Evolutionary conservation across 2,329 filamentous ascomycete species (phyloP), one percentile per base, ranked within the genome.

Genomic region (Fusarium sublunatum): DNA sequence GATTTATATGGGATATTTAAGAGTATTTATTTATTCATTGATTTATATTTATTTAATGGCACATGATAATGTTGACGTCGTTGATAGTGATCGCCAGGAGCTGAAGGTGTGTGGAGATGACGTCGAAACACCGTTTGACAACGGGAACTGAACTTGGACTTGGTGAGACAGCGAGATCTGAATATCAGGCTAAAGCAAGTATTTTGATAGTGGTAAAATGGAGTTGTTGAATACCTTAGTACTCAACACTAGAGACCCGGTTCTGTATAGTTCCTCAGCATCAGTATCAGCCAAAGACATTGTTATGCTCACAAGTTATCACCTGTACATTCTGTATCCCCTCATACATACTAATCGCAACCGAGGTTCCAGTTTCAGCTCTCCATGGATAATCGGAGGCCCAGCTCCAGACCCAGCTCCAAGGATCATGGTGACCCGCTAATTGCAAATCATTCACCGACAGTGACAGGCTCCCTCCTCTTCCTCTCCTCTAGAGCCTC

Each of bases 41-140:
- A n/a, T n/a, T n/a, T n/a, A n/a, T 52, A 11, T 43, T 44, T 36
- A n/a, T 13, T 10, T 7, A 15, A 19, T 4, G 24, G 31, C n/a
- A 24, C 36, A 34, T 39, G 47, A 36, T 47, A 53, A 44, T 58
- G 42, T 65, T 65, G 53, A 66, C 62, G 62, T 63, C 62, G 62
- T 59, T 39, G 61, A 55, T 58, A 48, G 32, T 39, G 58, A 55
- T 65, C 58, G 61, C 48, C 53, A 54, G 61, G 62, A 64, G 48
- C 32, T 36, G 13, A 47, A 63, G 44, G 46, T 19, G 46, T 28
- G 53, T 44, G 35, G 39, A 36, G 40, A 65, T 66, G 62, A 65
- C 62, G 62, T 65, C 51, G 57, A 60, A 35, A 24, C 22, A 45
- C 45, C 34, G 5, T 40, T 5, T 7, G 25, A 31, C 49, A 29